Evolutionary conservation across 164 flowering plant genomes (phyloP).

Genomic region (Umbellularia californica): DNA sequence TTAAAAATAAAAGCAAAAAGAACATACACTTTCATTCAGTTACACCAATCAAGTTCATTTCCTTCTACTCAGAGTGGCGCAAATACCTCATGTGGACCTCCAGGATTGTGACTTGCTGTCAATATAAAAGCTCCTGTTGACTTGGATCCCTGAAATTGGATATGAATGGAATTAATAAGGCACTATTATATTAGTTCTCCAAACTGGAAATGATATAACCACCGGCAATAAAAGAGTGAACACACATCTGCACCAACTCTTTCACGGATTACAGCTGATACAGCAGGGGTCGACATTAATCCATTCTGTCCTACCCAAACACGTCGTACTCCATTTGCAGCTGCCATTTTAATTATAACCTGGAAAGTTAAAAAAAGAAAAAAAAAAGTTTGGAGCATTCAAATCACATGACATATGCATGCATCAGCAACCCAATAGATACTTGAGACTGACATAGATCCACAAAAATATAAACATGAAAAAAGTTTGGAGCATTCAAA

Average conservation of each 20-base stretch:
- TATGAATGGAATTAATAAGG: background rate
- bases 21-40: too few species aligned
- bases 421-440: background rate
- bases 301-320: slow-evolving; percentile 94
- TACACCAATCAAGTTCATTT: background rate
- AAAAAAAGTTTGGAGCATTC: background rate
- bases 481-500: background rate
- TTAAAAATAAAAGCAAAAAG: background rate
- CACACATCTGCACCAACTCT: slow-evolving; percentile 86
- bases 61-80: slow-evolving; percentile 1
- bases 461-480: background rate
- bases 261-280: slow-evolving; percentile 93
- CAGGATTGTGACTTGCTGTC: slow-evolving; percentile 99
- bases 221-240: background rate
- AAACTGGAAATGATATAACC: background rate
- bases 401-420: background rate
- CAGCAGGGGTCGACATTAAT: slow-evolving; percentile 94
- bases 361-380: slow-evolving; percentile 29
- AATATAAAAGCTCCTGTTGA: slow-evolving; percentile 89
- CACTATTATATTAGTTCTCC: background rate
- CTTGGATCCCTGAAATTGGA: slow-evolving; percentile 63
- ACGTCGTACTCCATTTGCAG: slow-evolving; percentile 94
- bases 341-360: slow-evolving; percentile 95
- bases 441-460: background rate
- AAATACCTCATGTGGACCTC: slow-evolving; percentile 91